Evolutionary conservation across 495 filamentous ascomycete species (phyloP), one percentile per base, ranked within the genome.

Genomic region (Melanomma pulvis-pyrius): DNA sequence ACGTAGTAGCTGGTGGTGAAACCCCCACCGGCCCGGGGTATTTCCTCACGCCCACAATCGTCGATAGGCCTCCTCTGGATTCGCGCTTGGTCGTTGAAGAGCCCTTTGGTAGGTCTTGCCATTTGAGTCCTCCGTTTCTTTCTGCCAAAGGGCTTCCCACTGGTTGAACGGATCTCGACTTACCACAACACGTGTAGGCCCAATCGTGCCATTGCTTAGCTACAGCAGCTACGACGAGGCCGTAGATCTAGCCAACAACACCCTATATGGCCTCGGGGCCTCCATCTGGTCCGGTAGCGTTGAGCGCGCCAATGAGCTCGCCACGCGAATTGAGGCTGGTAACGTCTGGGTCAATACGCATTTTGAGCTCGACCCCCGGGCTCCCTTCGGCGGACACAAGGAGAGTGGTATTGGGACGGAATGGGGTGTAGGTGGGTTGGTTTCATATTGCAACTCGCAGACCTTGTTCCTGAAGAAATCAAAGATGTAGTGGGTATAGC

Each of bases 141-240:
- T n/a, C n/a, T n/a, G n/a, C n/a, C n/a, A n/a, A n/a, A n/a, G n/a
- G n/a, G n/a, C n/a, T n/a, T n/a, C n/a, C n/a, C n/a, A n/a, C n/a
- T n/a, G n/a, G n/a, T n/a, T n/a, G n/a, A n/a, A n/a, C n/a, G n/a
- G n/a, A n/a, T n/a, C n/a, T n/a, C n/a, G n/a, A n/a, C n/a, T n/a
- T n/a, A n/a, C n/a, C n/a, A n/a, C 30, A 34, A 34, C 30, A 34
- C 12, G 30, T 34, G 30, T 12, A 34, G 30, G 80, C 7, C 87
- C 86, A 0, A 82, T 89, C 25, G 68, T 87, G 1, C 85, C 86
- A 0, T 61, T 87, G 26, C 61, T 85, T 55, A 78, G 79, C 36
- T 89, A 83, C 83, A 75, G 73, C 0, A 75, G 80, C n/a, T 84
- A 87, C 58, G 81, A 82, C 21, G 86, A 88, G 32, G 85, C 87